Evolutionary conservation across 108 stramenopile genomes (phyloP).

Genomic region (Cyclotella baltica): DNA sequence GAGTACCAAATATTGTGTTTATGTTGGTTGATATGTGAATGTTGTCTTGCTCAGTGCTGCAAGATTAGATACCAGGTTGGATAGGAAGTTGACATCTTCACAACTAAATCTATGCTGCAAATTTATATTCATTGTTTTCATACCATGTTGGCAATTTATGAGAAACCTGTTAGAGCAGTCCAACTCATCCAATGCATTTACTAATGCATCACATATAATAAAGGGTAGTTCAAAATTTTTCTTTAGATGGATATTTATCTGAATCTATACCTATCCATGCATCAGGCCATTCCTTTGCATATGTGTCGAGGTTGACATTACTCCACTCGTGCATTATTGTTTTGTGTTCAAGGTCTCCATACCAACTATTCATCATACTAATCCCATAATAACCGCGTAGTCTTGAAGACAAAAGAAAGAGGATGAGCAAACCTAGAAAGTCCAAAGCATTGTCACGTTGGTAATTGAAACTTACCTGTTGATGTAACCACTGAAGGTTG

Average conservation of each 20-base stretch:
- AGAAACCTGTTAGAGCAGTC: too few relatives aligned
- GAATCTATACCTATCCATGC: constrained; percentile 80
- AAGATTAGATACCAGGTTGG: too few relatives aligned
- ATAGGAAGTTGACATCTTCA: too few relatives aligned
- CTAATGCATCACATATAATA: background rate
- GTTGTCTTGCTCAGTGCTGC: too few relatives aligned
- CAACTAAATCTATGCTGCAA: too few relatives aligned
- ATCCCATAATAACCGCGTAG: constrained; percentile 79
- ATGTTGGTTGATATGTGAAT: too few relatives aligned
- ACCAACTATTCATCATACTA: constrained; percentile 75
- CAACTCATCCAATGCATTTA: too few relatives aligned
- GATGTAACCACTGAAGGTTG: constrained; percentile 94
- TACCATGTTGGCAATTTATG: too few relatives aligned
- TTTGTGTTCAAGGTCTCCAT: constrained; percentile 57
- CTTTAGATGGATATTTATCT: constrained; percentile 58
- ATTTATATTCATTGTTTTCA: too few relatives aligned
- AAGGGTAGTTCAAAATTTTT: constrained; percentile 52
- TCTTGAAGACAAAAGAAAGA: background rate
- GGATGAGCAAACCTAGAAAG: background rate
- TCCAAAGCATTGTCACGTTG: background rate
- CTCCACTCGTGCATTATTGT: constrained; percentile 58
- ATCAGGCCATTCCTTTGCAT: constrained; percentile 77
- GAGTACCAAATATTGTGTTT: too few relatives aligned
- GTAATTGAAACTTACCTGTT: constrained; percentile 51
- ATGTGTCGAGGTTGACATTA: constrained; percentile 51